Evolutionary conservation across 805 yeast genomes (phyloP), one percentile per base, ranked within the genome.

Genomic region (Schwanniomyces polymorphus): DNA sequence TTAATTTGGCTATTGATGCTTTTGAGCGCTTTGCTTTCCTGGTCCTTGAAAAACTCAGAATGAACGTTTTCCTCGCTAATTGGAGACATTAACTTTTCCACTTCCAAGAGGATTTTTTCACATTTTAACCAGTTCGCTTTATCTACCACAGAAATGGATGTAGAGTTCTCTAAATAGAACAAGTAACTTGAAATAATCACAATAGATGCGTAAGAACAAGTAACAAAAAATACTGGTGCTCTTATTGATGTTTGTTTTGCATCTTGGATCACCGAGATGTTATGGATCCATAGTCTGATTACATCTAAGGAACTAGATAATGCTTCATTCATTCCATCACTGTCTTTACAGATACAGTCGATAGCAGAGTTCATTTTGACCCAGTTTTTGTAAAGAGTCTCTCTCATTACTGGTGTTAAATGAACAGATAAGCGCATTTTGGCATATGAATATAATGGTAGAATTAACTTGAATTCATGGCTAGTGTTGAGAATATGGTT

Each of bases 191-290:
- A 80, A 44, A 86, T 75, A 29, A 86, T 67, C 45, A 86, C 65
- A 10, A 83, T 68, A 1, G 90, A 71, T 0, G 85, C 79, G 57
- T 85, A 85, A 25, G 85, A 76, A 59, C 90, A 84, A 0, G 90
- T 82, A 27, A 86, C 76, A 57, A 87, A 84, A 61, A 85, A 86
- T 25, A 86, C 86, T 1, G 94, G 94, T 0, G 92, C 85, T 52
- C 90, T 71, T 27, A 85, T 75, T 1, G 88, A 81, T 0, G 87
- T 81, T 59, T 81, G 79, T 52, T 81, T 84, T 0, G 86, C 83
- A 60, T 85, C 86, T 44, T 79, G 78, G 26, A 78, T 78, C 42
- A 82, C 79, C 2, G 85, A 78, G n/a, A 85, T 82, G 42, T 85
- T 81, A 51, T 82, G 86, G 41, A 81, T 80, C 95, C 94, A 87